Percentiles rank a stretch among this genome's conserved stretches.
Conservation (phyloP, 1,139 yeast species). For the Scheffersomyces titani region DNA sequence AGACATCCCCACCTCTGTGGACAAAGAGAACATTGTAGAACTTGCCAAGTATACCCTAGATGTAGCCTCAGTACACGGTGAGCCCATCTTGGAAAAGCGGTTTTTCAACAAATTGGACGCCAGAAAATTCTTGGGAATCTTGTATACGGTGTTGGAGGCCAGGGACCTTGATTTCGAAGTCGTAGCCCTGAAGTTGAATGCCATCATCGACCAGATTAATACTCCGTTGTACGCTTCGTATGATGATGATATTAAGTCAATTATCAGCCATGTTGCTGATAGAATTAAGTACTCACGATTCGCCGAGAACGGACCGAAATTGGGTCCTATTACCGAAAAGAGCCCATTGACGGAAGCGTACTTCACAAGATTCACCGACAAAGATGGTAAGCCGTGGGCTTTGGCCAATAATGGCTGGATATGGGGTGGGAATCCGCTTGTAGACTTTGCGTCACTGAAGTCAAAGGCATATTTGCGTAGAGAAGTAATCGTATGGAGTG, state of each 20-base stretch:
- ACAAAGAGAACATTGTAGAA: slow-evolving; percentile 34
- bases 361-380: slow-evolving; percentile 67
- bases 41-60: slow-evolving; percentile 55
- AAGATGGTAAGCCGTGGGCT: slow-evolving; percentile 61
- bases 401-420: slow-evolving; percentile 98
- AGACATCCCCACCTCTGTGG: slow-evolving; percentile 31
- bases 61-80: slow-evolving; percentile 30
- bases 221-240: slow-evolving; percentile 70
- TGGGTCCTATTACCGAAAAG: slow-evolving; percentile 60
- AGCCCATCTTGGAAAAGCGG: slow-evolving; percentile 35
- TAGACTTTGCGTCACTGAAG: slow-evolving; percentile 83
- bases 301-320: slow-evolving; percentile 76
- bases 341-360: slow-evolving; percentile 81
- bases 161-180: slow-evolving; percentile 33
- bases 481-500: slow-evolving; percentile 97
- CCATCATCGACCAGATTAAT: slow-evolving; percentile 76
- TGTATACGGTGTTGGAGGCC: slow-evolving; percentile 30
- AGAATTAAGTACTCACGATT: slow-evolving; percentile 76
- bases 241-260: slow-evolving; percentile 68
- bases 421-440: slow-evolving; percentile 94
- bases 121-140: slow-evolving; percentile 48
- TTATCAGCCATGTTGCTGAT: slow-evolving; percentile 68
- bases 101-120: slow-evolving; percentile 57
- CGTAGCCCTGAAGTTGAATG: slow-evolving; percentile 44
- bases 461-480: slow-evolving; percentile 84